These are phyloP conservation scores for Chromera velia DNA, from an alignment of 73 alveolate species.

Conservation along the genomic window DNA sequence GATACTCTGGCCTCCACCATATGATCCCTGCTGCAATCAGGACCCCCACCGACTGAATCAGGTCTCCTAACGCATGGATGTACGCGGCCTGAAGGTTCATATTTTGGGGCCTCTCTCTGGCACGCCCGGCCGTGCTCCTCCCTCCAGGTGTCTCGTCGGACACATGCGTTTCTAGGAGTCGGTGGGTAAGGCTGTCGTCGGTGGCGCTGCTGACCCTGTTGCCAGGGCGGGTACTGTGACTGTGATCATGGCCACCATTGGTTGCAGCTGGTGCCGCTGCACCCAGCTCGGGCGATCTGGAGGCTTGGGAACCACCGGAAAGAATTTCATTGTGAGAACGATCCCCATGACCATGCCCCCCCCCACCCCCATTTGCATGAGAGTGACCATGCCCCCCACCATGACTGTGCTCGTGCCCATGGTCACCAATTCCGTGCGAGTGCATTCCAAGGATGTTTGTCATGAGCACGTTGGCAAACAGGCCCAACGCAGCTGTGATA, in stretches of 20 bases:
- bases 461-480: conserved; percentile 69
- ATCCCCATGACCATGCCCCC: conserved; percentile 11
- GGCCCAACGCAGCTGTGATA: conserved; percentile 69
- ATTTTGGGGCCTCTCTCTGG: not conserved
- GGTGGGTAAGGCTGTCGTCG: not conserved
- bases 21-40: conserved; percentile 67
- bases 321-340: conserved; percentile 3
- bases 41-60: conserved; percentile 78
- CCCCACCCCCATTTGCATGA: conserved; percentile 5
- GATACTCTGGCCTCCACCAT: conserved; percentile 29
- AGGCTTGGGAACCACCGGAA: no score
- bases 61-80: conserved; percentile 84
- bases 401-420: conserved; percentile 5
- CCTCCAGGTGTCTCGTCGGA: not conserved
- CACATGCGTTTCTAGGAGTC: not conserved
- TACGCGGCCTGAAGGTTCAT: conserved; percentile 65
- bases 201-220: not conserved
- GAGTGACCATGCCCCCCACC: conserved; percentile 7
- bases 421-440: conserved; percentile 2
- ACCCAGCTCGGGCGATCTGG: not conserved
- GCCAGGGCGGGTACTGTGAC: not conserved
- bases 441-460: conserved; percentile 56
- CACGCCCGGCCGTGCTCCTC: not conserved
- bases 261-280: not conserved
- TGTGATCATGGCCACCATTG: not conserved